Base-by-base conservation (phyloP, 2,329 filamentous ascomycete genomes). In the Aspergillus sp. region DNA sequence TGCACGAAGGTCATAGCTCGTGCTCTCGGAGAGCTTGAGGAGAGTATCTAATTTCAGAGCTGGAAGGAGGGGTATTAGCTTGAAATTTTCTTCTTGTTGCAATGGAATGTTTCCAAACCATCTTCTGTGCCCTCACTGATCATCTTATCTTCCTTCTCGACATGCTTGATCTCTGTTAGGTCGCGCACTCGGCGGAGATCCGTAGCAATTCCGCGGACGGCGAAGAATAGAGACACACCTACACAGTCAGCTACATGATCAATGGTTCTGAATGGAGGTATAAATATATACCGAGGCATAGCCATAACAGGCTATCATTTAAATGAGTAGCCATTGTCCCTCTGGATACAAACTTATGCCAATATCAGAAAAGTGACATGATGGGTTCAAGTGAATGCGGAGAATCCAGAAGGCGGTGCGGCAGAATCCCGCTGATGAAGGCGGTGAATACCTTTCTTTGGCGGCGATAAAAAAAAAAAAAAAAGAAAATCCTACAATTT, bases 61-160 rank as follows among this genome's bases (percentile, higher is more conserved):
- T 73, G 45, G 19, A 19, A 19, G 4, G 3, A 12, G 9, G 5
- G 3, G 7, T n/a, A 33, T 66, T 39, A 67, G 51, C 40, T 37
- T 7, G 27, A 19, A 5, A 8, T 3, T 7, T 6, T n/a, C 4
- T 0, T 7, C 5, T 1, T 6, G 19, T 10, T n/a, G 1, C 7
- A 36, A 53, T 44, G 39, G 47, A 35, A 42, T 37, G 13, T 37
- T 31, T 10, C 12, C 46, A 28, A 54, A 70, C 70, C 78, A 58
- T 89, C 85, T 58, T 90, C 85, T 2, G 84, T 87, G 26, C 85
- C 81, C 61, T 89, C 83, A 10, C 82, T 86, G 51, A 88, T 86
- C 61, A 87, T 86, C 53, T 84, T 79, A 40, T 85, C 79, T 60
- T 85, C 83, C 31, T 81, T 81, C 47, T 82, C 78, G 32, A 72